phyloP scores from a whole-genome alignment of 1,284 basidiomycete species.

The Ceratobasidium sp. region DNA sequence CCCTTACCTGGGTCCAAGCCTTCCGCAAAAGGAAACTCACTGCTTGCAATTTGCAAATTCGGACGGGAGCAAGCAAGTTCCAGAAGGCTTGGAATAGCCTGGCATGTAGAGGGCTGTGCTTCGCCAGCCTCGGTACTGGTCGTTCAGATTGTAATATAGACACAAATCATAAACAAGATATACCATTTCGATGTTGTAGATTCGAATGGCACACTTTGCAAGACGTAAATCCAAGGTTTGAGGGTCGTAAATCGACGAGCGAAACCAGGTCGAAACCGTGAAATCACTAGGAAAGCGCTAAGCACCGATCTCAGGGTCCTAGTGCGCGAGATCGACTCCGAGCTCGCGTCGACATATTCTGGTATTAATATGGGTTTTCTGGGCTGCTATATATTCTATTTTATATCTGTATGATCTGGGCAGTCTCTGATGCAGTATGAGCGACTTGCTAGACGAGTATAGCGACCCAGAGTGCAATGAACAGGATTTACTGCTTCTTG shows the following conservation, averaged over 20 bases:
- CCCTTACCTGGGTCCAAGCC: too few species aligned
- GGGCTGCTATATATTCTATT: too few species aligned
- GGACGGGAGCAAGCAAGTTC: too few species aligned
- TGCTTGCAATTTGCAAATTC: too few species aligned
- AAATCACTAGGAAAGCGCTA: constrained; percentile 1
- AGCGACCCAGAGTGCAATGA: neutral
- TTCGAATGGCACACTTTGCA: neutral
- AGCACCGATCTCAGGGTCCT: constrained; percentile 26
- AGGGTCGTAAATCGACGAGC: neutral
- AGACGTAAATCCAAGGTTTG: neutral
- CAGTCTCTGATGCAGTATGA: too few species aligned
- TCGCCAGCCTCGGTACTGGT: neutral
- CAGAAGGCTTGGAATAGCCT: constrained; percentile 21
- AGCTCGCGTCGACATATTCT: too few species aligned
- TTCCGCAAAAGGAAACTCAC: too few species aligned
- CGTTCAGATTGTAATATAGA: neutral
- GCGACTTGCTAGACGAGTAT: neutral
- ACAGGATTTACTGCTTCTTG: neutral
- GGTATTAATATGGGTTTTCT: too few species aligned
- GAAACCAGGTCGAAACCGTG: neutral
- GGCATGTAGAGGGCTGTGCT: neutral
- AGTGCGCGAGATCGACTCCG: too few species aligned
- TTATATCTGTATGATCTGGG: too few species aligned
- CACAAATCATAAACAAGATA: neutral
- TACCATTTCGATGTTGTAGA: constrained; percentile 8